Conservation (phyloP, 306 rosid genomes). For the Hylodesmum podocarpum region DNA sequence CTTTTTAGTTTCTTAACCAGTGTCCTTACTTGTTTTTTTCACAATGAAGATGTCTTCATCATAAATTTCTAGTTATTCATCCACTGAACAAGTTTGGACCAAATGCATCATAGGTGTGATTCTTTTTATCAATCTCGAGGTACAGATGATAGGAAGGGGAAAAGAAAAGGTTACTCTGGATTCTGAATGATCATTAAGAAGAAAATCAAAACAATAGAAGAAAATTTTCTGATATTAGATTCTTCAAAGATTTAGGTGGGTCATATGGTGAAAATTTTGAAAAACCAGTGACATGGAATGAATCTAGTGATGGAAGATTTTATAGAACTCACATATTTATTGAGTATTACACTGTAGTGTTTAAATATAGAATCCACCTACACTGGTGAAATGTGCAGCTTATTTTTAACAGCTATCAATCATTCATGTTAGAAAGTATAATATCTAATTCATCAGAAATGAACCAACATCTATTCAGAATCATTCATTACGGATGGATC, state of each 20-base stretch:
- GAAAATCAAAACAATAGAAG: neutral
- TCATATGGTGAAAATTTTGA: neutral
- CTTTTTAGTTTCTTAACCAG: no score
- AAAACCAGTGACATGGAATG: neutral
- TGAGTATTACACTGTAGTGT: neutral
- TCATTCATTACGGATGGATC: neutral
- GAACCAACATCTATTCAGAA: neutral
- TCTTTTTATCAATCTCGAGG: neutral
- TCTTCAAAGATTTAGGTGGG: neutral
- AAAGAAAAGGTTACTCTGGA: neutral
- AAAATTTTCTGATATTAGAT: neutral
- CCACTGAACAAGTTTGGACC: conserved; percentile 16
- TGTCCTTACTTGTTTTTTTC: no score
- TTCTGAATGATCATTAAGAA: neutral
- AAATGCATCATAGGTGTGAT: neutral
- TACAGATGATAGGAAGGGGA: neutral
- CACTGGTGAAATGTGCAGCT: neutral
- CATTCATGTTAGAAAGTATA: neutral
- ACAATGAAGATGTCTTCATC: conserved; percentile 12
- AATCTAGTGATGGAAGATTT: neutral
- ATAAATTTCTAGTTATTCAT: neutral
- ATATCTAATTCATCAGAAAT: conserved; percentile 1
- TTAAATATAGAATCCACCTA: neutral
- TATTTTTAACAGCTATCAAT: neutral
- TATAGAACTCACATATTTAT: neutral